phyloP scores from a whole-genome alignment of 805 yeast genomes.

The Maudiozyma serrabonitensis region DNA sequence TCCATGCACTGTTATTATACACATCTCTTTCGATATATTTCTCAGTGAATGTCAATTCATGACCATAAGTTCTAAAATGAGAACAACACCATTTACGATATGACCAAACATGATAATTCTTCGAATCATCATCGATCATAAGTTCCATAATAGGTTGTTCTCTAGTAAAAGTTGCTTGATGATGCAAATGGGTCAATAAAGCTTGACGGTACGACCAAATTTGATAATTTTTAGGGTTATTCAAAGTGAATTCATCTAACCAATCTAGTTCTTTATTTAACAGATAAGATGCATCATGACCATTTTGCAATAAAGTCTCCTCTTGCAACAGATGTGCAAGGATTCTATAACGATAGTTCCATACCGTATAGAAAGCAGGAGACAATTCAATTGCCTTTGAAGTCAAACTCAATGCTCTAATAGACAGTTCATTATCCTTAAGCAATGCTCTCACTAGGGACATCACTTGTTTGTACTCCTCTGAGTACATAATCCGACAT shows the following conservation, averaged over 20 bases:
- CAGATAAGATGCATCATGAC: neutral
- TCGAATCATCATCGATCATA: slow-evolving; percentile 70
- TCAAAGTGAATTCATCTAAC: slow-evolving; percentile 67
- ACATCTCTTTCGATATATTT: slow-evolving; percentile 49
- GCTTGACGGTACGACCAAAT: slow-evolving; percentile 91
- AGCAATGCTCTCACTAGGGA: slow-evolving; percentile 54
- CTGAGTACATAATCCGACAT: slow-evolving; percentile 61
- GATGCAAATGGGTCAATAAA: slow-evolving; percentile 35
- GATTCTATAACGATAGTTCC: slow-evolving; percentile 62
- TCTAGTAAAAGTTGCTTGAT: slow-evolving; percentile 28
- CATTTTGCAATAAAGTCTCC: neutral
- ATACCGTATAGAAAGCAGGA: slow-evolving; percentile 87
- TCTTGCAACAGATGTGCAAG: slow-evolving; percentile 28
- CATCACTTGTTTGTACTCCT: slow-evolving; percentile 56
- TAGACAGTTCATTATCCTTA: slow-evolving; percentile 49
- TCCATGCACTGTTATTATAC: slow-evolving; percentile 90
- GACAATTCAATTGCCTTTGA: slow-evolving; percentile 51
- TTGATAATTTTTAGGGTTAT: slow-evolving; percentile 85
- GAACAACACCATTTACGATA: slow-evolving; percentile 76
- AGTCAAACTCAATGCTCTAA: slow-evolving; percentile 63
- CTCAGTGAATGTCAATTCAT: slow-evolving; percentile 46
- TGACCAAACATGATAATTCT: slow-evolving; percentile 96
- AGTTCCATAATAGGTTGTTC: slow-evolving; percentile 58
- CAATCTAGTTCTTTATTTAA: slow-evolving; percentile 55
- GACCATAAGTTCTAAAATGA: slow-evolving; percentile 39